Evolutionary conservation across 2,329 filamentous ascomycete species (phyloP).

Genomic region (Microsporum canis): DNA sequence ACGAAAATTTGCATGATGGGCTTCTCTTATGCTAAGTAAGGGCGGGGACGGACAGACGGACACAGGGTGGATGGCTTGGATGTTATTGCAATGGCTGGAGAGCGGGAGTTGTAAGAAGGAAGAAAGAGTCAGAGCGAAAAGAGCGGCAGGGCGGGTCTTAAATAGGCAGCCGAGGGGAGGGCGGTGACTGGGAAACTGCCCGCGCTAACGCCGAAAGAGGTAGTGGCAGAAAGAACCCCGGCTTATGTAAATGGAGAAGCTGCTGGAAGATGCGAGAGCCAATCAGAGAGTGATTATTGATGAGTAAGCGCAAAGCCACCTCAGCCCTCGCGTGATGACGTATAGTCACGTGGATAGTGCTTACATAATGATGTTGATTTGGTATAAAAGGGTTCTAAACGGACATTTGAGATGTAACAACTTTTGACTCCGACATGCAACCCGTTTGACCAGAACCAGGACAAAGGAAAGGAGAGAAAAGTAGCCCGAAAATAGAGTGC

Average conservation of each 20-base stretch:
- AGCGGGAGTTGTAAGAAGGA: constrained; percentile 7
- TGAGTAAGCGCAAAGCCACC: not conserved
- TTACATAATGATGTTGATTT: too few relatives aligned
- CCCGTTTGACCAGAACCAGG: too few relatives aligned
- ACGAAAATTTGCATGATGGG: constrained; percentile 92
- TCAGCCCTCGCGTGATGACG: not conserved
- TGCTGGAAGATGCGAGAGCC: not conserved
- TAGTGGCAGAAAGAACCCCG: not conserved
- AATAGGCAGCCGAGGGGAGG: constrained; percentile 13
- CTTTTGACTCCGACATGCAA: too few relatives aligned
- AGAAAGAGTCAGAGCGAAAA: constrained; percentile 13
- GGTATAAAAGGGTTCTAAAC: too few relatives aligned
- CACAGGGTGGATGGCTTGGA: constrained; percentile 10
- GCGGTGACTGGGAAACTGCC: constrained; percentile 14
- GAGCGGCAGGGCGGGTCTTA: constrained; percentile 15
- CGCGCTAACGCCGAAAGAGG: constrained; percentile 2
- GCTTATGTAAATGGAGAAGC: not conserved
- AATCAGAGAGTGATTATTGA: not conserved
- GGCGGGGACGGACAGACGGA: not conserved
- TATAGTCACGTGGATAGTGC: not conserved
- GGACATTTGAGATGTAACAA: too few relatives aligned
- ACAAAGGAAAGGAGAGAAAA: not conserved
- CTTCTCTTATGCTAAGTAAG: constrained; percentile 10
- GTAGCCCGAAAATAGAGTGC: not conserved
- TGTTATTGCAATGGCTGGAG: constrained; percentile 5